Conservation (phyloP, 371 early-diverging fungal genomes). For the Basidiobolus heterosporus region DNA sequence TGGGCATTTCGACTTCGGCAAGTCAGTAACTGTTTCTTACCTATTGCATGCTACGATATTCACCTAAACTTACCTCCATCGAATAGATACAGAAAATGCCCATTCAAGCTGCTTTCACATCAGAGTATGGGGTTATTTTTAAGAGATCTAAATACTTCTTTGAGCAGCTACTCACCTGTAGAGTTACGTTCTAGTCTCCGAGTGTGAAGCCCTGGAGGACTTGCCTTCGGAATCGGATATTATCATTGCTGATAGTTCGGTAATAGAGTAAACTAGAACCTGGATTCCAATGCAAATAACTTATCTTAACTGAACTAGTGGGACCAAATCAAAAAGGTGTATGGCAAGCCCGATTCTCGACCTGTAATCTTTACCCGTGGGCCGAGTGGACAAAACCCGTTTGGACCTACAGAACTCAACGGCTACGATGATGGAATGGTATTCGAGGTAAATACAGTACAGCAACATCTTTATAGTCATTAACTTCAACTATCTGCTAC, state of each 20-base stretch:
- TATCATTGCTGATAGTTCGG: slow-evolving; percentile 1
- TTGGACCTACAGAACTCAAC: slow-evolving; percentile 42
- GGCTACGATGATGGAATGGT: slow-evolving; percentile 40
- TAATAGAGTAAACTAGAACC: not conserved
- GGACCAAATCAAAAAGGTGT: slow-evolving; percentile 6
- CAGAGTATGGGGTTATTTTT: not conserved
- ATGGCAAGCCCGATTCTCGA: slow-evolving; percentile 13
- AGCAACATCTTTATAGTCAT: no score
- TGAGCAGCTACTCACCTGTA: not conserved
- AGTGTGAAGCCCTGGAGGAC: not conserved
- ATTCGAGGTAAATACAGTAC: slow-evolving; percentile 19
- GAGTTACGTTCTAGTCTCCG: not conserved
- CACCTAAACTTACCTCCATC: not conserved
- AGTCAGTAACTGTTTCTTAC: slow-evolving; percentile 13
- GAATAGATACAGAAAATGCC: slow-evolving; percentile 6
- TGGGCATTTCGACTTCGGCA: slow-evolving; percentile 54
- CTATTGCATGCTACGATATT: no score
- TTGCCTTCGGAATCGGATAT: slow-evolving; percentile 2
- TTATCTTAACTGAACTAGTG: not conserved
- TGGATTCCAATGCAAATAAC: not conserved
- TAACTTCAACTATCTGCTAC: slow-evolving; percentile 8
- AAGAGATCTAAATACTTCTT: slow-evolving; percentile 1
- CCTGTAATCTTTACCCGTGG: slow-evolving; percentile 45
- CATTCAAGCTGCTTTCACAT: slow-evolving; percentile 4
- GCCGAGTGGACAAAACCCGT: slow-evolving; percentile 52